Evolutionary conservation across 2,329 filamentous ascomycete genomes (phyloP).

Genomic region (Pyrenochaeta sp.): DNA sequence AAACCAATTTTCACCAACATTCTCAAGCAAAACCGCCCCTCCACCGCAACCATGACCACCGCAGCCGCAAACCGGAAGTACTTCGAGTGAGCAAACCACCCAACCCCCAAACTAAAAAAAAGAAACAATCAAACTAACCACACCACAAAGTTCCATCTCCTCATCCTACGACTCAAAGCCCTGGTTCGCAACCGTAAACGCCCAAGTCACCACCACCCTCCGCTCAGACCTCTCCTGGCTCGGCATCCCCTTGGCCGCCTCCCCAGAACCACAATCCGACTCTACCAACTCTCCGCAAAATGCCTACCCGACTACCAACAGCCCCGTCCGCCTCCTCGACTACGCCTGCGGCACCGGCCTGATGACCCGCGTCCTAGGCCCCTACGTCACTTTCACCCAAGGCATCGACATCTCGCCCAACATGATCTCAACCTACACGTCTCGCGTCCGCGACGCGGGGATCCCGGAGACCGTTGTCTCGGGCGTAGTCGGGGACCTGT

Average conservation of each 20-base stretch:
- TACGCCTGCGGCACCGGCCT: slow-evolving; percentile 79
- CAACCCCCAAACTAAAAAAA: too few species aligned
- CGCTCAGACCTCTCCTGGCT: slow-evolving; percentile 66
- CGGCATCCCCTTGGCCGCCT: slow-evolving; percentile 67
- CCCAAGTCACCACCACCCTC: slow-evolving; percentile 63
- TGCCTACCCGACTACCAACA: too few species aligned
- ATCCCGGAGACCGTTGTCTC: slow-evolving; percentile 24
- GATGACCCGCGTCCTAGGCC: slow-evolving; percentile 69
- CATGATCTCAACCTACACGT: slow-evolving; percentile 75
- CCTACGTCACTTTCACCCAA: slow-evolving; percentile 67
- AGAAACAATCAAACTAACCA: too few species aligned
- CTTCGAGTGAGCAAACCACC: slow-evolving; percentile 38
- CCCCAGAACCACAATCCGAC: too few species aligned
- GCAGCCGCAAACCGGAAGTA: slow-evolving; percentile 46
- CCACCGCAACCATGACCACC: slow-evolving; percentile 30
- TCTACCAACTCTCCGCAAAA: too few species aligned
- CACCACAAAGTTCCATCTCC: slow-evolving; percentile 56
- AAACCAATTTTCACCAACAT: background rate
- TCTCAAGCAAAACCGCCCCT: background rate
- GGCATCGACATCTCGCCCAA: slow-evolving; percentile 75
- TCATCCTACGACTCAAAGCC: slow-evolving; percentile 63
- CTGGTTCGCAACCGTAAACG: slow-evolving; percentile 61
- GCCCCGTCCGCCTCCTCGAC: slow-evolving; percentile 69
- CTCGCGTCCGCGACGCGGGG: slow-evolving; percentile 52
- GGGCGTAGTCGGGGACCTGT: slow-evolving; percentile 47